phyloP scores from a whole-genome alignment of 2,329 filamentous ascomycete genomes.

The Phyllachora maydis region DNA sequence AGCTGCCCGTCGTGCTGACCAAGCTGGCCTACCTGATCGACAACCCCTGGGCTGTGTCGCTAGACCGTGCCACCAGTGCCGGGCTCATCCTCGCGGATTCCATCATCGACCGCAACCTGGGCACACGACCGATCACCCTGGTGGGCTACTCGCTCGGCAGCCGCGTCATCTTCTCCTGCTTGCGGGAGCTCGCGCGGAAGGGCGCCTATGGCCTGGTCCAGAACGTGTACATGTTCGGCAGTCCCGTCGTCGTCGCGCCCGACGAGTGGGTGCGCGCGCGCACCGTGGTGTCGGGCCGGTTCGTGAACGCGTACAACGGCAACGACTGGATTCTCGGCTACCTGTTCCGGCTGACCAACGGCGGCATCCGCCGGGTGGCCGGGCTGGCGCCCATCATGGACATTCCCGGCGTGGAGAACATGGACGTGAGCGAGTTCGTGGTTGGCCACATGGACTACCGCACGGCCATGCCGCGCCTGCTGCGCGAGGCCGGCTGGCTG shows the following conservation, averaged over 20 bases:
- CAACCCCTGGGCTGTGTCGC: constrained; percentile 95
- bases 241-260: constrained; percentile 74
- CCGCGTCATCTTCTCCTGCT: constrained; percentile 77
- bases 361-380: constrained; percentile 74
- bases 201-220: constrained; percentile 77
- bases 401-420: constrained; percentile 69
- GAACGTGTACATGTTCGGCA: constrained; percentile 89
- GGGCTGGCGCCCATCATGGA: constrained; percentile 60
- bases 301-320: constrained; percentile 82
- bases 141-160: constrained; percentile 89
- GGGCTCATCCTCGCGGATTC: constrained; percentile 90
- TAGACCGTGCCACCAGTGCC: constrained; percentile 71
- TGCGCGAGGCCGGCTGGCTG: constrained; percentile 76
- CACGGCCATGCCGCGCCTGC: constrained; percentile 68
- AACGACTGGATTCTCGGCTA: constrained; percentile 98
- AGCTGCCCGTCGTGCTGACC: constrained; percentile 77
- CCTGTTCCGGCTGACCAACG: constrained; percentile 82
- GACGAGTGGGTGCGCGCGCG: constrained; percentile 72
- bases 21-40: constrained; percentile 94
- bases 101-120: constrained; percentile 75
- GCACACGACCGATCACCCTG: constrained; percentile 76
- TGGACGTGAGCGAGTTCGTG: constrained; percentile 71
- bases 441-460: constrained; percentile 95
- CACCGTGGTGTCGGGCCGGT: constrained; percentile 75
- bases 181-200: constrained; percentile 68